phyloP scores from a whole-genome alignment of 495 filamentous ascomycete genomes.

The Penicillium lagena region DNA sequence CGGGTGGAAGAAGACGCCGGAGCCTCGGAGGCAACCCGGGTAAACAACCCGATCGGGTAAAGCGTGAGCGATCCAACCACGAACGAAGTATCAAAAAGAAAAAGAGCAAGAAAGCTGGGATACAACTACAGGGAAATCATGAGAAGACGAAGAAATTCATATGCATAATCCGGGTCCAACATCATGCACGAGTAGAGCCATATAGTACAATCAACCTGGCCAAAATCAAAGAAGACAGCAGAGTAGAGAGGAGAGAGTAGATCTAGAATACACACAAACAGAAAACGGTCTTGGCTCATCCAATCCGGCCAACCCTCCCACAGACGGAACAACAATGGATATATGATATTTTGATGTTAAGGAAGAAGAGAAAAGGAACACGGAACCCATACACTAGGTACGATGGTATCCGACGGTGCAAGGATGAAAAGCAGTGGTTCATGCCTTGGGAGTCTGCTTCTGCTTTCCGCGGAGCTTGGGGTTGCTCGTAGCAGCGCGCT shows the following conservation, averaged over 20 bases:
- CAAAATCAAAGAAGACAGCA: constrained; percentile 13
- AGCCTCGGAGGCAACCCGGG: constrained; percentile 9
- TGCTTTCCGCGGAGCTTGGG: constrained; percentile 56
- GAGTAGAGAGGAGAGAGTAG: constrained; percentile 33
- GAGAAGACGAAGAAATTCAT: neutral
- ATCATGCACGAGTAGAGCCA: constrained; percentile 23
- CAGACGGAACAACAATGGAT: constrained; percentile 14
- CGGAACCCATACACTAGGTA: constrained; percentile 1
- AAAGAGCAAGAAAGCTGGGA: no score
- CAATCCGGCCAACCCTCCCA: constrained; percentile 19
- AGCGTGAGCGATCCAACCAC: constrained; percentile 1
- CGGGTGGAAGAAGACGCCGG: neutral
- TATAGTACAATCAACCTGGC: constrained; percentile 18
- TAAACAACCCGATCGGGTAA: constrained; percentile 28
- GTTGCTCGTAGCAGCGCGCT: constrained; percentile 60
- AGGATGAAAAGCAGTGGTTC: neutral
- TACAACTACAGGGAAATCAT: neutral
- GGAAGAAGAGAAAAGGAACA: constrained; percentile 22
- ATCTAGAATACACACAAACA: constrained; percentile 27
- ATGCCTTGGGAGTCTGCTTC: constrained; percentile 36
- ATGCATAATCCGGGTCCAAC: constrained; percentile 18
- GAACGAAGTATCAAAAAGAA: neutral
- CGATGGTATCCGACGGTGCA: neutral
- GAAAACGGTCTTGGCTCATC: constrained; percentile 23
- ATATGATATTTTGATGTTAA: constrained; percentile 30